Conservation (phyloP, 345 rosid genomes). For the Bruguiera sexangula region DNA sequence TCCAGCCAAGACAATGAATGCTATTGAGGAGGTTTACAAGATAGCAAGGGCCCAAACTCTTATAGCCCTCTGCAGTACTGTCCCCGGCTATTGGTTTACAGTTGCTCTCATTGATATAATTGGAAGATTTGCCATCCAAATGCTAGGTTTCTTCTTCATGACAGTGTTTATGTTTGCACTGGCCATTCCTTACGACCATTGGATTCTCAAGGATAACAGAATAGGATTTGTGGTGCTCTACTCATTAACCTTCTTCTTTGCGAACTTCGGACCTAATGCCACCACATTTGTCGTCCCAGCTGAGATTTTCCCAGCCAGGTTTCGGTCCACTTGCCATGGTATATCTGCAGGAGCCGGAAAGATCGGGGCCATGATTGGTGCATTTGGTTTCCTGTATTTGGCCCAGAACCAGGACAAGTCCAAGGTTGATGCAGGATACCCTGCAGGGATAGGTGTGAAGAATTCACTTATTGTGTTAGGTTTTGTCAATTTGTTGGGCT, state of each 20-base stretch:
- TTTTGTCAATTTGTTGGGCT: not conserved
- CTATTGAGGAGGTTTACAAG: slow-evolving; percentile 53
- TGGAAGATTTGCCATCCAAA: slow-evolving; percentile 65
- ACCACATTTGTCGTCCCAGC: slow-evolving; percentile 68
- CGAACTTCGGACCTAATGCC: slow-evolving; percentile 67
- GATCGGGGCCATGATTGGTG: slow-evolving; percentile 58
- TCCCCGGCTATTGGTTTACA: slow-evolving; percentile 77
- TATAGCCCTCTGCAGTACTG: slow-evolving; percentile 53
- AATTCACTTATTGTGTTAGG: not conserved
- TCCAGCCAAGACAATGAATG: slow-evolving; percentile 39
- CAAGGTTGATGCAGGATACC: not conserved
- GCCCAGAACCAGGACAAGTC: not conserved
- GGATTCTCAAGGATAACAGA: slow-evolving; percentile 22
- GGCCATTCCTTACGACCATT: slow-evolving; percentile 28
- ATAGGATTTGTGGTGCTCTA: slow-evolving; percentile 35
- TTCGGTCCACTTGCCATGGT: slow-evolving; percentile 64
- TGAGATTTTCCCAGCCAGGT: slow-evolving; percentile 59
- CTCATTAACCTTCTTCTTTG: slow-evolving; percentile 59
- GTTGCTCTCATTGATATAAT: slow-evolving; percentile 55
- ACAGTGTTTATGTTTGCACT: slow-evolving; percentile 45
- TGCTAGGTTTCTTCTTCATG: slow-evolving; percentile 62
- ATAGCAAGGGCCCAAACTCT: slow-evolving; percentile 55
- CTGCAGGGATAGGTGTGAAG: not conserved
- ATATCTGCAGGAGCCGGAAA: slow-evolving; percentile 61
- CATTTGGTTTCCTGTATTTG: slow-evolving; percentile 28